phyloP scores from a whole-genome alignment of 306 rosid species.

The Crataegus laevigata region DNA sequence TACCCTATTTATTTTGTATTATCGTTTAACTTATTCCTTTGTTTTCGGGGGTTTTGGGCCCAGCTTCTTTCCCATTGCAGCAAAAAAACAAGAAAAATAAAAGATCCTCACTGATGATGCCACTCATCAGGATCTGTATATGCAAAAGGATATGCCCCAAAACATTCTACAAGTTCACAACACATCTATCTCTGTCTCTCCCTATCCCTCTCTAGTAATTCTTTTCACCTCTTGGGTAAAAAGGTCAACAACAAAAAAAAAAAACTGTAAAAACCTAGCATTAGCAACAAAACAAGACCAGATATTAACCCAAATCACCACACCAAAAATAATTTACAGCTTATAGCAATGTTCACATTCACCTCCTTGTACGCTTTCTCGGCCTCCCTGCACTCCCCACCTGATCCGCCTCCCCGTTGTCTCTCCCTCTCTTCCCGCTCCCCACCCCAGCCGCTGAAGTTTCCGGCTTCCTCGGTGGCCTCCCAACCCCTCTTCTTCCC shows the following conservation, averaged over 20 bases:
- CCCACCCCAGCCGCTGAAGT: not conserved
- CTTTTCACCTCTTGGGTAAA: not conserved
- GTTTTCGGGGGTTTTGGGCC: not conserved
- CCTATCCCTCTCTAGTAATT: not conserved
- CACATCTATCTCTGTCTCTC: no score
- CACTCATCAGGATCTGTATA: not conserved
- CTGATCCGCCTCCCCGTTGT: conserved; percentile 14
- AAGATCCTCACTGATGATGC: not conserved
- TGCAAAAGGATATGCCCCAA: conserved; percentile 16
- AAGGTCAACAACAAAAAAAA: not conserved
- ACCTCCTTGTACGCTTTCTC: conserved; percentile 40
- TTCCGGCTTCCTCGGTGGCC: conserved; percentile 35
- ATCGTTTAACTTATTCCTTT: not conserved
- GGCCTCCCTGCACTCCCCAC: conserved; percentile 24
- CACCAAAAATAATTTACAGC: conserved; percentile 20
- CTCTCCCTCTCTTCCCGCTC: conserved; percentile 16
- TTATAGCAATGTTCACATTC: conserved; percentile 17
- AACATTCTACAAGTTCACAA: conserved; percentile 16
- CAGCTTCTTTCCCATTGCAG: not conserved
- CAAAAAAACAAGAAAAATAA: not conserved
- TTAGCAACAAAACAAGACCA: not conserved
- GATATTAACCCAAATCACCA: not conserved
- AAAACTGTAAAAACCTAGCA: not conserved
- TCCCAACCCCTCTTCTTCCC: conserved; percentile 31
- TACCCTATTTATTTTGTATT: no score